These are phyloP conservation scores for Gyromitra esculenta DNA, from an alignment of 2,329 filamentous ascomycete genomes.

Conservation along the genomic window DNA sequence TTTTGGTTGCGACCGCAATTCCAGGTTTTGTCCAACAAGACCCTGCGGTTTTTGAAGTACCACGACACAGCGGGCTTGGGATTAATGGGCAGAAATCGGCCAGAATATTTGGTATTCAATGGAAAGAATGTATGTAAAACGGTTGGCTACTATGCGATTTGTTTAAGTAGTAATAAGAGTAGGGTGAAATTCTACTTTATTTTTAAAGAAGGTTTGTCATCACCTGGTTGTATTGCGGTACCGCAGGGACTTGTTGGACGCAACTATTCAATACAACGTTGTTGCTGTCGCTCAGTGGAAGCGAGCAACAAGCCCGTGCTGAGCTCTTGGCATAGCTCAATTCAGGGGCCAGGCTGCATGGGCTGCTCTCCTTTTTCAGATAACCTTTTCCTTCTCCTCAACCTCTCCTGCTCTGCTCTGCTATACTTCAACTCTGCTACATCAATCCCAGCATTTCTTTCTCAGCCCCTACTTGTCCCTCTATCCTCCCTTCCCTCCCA, in stretches of 20 bases:
- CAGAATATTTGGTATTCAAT: too few species aligned
- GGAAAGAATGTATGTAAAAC: too few species aligned
- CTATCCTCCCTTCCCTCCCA: constrained; percentile 9
- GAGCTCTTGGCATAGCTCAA: constrained; percentile 39
- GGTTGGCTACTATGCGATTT: neutral
- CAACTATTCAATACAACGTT: neutral
- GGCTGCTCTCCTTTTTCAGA: constrained; percentile 44
- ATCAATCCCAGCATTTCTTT: constrained; percentile 39
- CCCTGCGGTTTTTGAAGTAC: too few species aligned
- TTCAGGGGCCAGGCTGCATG: constrained; percentile 45
- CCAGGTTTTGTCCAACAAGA: too few species aligned
- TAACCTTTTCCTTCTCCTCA: constrained; percentile 34
- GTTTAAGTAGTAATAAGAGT: neutral
- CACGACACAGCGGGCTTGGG: too few species aligned
- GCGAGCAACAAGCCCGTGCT: constrained; percentile 25
- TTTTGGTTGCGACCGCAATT: too few species aligned
- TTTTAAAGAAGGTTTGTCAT: too few species aligned
- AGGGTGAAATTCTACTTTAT: too few species aligned
- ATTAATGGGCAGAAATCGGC: too few species aligned
- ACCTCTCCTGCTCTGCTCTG: constrained; percentile 29
- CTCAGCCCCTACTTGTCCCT: constrained; percentile 6
- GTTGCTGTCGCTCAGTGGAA: neutral
- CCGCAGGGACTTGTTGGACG: too few species aligned
- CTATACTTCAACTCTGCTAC: constrained; percentile 7
- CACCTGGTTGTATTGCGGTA: too few species aligned